Base-by-base conservation (phyloP, 805 yeast species). In the Ogataea thermomethanolica region DNA sequence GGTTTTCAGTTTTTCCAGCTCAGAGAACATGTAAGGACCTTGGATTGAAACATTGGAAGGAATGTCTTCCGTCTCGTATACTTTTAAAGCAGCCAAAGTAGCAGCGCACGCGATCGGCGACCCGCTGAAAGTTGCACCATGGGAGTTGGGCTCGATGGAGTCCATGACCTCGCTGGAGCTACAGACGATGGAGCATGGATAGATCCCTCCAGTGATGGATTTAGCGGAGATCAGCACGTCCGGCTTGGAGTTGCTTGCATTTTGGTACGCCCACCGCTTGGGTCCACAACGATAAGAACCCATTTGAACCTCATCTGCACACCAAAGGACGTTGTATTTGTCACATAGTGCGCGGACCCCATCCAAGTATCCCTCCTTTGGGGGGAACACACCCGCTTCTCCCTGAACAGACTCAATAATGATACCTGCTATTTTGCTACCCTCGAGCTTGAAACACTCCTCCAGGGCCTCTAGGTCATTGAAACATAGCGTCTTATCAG, bases 351-450 rank as follows among this genome's bases (percentile, higher is more conserved):
- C 55, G 32, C 63, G 52, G 9, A 62, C 64, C 31, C 55, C 54
- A 27, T 58, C 60, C 15, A 60, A 39, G 34, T 51, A 65, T 4
- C 58, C 61, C 9, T 62, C 61, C 31, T 57, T 56, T 20, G 65
- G 66, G n/a, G 63, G 52, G 28, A 55, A 41, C 49, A 66, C 56
- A 7, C 69, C 71, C 12, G 65, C 69, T 25, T 68, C 71, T 15
- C 71, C 70, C 49, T 66, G 71, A 24, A 66, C 58, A 6, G 66
- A 62, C 45, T 66, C 70, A 35, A 65, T 37, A 7, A 66, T 61
- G 9, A 64, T 54, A 12, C 61, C 68, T 8, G 68, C 66, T 21
- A 66, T 58, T 8, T 47, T 51, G n/a, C 53, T 53, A 22, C 59
- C 61, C 42, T 64, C 57, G 5, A 47, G 30, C 37, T 50, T 43